Evolutionary conservation across 768 basidiomycete genomes (phyloP), one percentile per base, ranked within the genome.

Genomic region (Tubosaeta sp.): DNA sequence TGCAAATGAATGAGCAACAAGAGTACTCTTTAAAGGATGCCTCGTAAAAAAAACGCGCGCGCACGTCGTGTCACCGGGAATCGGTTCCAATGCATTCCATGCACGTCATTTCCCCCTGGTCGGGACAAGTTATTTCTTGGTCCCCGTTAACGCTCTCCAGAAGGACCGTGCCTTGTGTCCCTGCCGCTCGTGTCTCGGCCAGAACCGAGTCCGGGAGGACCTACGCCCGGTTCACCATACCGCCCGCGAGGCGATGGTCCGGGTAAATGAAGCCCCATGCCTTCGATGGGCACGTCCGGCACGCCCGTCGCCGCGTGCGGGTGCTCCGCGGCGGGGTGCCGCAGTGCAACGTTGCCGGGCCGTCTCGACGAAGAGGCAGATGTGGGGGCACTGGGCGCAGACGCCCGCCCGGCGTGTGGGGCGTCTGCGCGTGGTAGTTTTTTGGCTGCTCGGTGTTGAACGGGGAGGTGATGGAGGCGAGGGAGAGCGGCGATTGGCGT

Each of bases 401-500:
- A 84, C 84, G 80, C 79, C 72, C 82, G 83, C 85, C 84, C 85
- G 79, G 84, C 64, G 52, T 62, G 63, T 61, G 78, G 76, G 76
- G 77, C 85, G 79, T 84, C 85, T 86, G 85, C 85, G 85, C 85
- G 80, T 63, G 72, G 77, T 51, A 84, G 77, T 88, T 86, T 86
- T 88, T 86, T 86, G 83, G 67, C 77, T 75, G 78, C 8, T 66
- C 66, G 50, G 65, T 45, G 54, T 62, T 64, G 66, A 60, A 82
- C 48, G 64, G 80, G 11, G 70, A 62, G 13, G 70, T 75, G 57
- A 74, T 77, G 33, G 72, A 72, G 22, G 76, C 65, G 8, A 75
- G 60, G 29, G 74, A 71, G 46, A 74, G 68, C 0, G 74, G 71
- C 22, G 71, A 71, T 43, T 73, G 70, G 43, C 72, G 66, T 32